These are phyloP conservation scores for Conticribra weissflogii DNA, from an alignment of 108 stramenopile species.

Conservation along the genomic window DNA sequence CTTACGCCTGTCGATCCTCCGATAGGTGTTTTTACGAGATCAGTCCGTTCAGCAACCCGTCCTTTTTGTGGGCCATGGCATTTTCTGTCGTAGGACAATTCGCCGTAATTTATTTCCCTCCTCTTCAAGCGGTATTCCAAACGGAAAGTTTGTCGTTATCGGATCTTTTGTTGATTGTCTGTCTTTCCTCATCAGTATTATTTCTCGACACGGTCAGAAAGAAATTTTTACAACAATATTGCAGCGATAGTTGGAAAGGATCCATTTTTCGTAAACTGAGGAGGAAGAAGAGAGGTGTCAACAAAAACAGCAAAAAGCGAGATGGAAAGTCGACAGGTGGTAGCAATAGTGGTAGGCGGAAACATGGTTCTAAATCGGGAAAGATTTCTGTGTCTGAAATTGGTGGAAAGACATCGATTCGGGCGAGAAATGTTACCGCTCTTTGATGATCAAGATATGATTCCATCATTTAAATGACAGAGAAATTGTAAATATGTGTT, in stretches of 20 bases:
- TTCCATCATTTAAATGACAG: too few species aligned
- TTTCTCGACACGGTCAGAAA: conserved; percentile 89
- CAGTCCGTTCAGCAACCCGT: conserved; percentile 78
- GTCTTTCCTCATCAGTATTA: conserved; percentile 83
- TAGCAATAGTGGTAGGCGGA: conserved; percentile 20
- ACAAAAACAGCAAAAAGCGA: conserved; percentile 22
- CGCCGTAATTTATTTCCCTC: conserved; percentile 89
- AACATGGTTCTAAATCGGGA: conserved; percentile 2
- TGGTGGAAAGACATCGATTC: conserved; percentile 13
- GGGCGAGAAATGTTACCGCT: conserved; percentile 25
- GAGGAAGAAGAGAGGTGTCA: neutral
- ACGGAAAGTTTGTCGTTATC: conserved; percentile 86
- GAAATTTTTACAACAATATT: conserved; percentile 78
- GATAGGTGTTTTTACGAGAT: conserved; percentile 84
- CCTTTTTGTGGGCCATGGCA: conserved; percentile 89
- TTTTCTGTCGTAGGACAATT: conserved; percentile 89
- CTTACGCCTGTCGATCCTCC: conserved; percentile 90
- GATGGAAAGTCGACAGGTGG: conserved; percentile 11
- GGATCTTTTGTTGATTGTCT: conserved; percentile 80
- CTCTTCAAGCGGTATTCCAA: conserved; percentile 92
- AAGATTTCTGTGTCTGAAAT: conserved; percentile 11
- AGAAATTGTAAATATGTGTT: too few species aligned
- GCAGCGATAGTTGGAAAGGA: conserved; percentile 55
- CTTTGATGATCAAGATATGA: conserved; percentile 22
- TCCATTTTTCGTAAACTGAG: conserved; percentile 26